Evolutionary conservation across 1,284 basidiomycete genomes (phyloP).

Genomic region (Flammula alnicola): DNA sequence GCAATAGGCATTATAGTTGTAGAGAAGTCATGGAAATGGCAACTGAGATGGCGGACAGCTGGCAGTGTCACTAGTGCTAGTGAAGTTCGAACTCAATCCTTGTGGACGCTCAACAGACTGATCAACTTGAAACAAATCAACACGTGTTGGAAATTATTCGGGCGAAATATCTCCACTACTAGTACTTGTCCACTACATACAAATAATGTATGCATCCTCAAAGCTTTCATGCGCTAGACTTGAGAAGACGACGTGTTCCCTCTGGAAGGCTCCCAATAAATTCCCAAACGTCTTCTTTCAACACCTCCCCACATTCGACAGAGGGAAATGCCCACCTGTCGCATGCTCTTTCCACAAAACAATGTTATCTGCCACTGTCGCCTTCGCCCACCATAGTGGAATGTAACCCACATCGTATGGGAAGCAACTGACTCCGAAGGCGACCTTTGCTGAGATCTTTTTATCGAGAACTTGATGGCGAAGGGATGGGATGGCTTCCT

Average conservation of each 20-base stretch:
- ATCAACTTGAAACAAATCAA: slow-evolving; percentile 21
- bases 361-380: slow-evolving; percentile 31
- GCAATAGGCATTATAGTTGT: slow-evolving; percentile 41
- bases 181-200: neutral
- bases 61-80: no score
- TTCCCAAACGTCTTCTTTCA: slow-evolving; percentile 26
- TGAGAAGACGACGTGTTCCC: slow-evolving; percentile 4
- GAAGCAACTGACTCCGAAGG: slow-evolving; percentile 32
- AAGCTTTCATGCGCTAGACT: neutral
- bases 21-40: slow-evolving; percentile 29
- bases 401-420: slow-evolving; percentile 34
- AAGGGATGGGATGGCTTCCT: slow-evolving; percentile 25
- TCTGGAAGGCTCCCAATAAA: slow-evolving; percentile 26
- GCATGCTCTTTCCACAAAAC: slow-evolving; percentile 36
- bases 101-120: no score
- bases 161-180: neutral
- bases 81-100: slow-evolving; percentile 4
- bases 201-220: no score
- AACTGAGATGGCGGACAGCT: slow-evolving; percentile 3
- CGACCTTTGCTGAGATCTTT: slow-evolving; percentile 26
- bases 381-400: slow-evolving; percentile 36
- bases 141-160: slow-evolving; percentile 18
- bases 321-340: slow-evolving; percentile 35
- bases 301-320: slow-evolving; percentile 27
- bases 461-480: slow-evolving; percentile 21